A percentile compares a stretch with the other conserved stretches of the same genome.
Conservation (phyloP, 1,139 yeast genomes). For the Yamadazyma trypodendri region DNA sequence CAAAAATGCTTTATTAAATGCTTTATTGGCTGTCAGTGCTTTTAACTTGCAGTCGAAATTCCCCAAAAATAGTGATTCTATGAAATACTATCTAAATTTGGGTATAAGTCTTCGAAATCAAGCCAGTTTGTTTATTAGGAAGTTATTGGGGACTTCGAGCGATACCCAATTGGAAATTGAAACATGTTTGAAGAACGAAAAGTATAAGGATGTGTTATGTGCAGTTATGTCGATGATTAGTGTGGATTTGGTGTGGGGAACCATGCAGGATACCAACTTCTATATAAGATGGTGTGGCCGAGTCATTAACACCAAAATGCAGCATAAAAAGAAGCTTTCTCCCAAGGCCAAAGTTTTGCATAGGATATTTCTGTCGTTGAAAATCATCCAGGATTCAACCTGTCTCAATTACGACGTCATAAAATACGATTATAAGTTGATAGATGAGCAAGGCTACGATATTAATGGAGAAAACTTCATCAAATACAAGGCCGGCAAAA, state of each 20-base stretch:
- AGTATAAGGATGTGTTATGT: constrained; percentile 80
- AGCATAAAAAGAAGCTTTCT: constrained; percentile 62
- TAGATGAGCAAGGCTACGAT: constrained; percentile 35
- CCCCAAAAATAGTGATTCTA: constrained; percentile 56
- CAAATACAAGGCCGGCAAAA: constrained; percentile 22
- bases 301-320: constrained; percentile 69
- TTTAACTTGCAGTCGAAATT: constrained; percentile 77
- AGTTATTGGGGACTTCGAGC: constrained; percentile 36
- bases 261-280: constrained; percentile 81
- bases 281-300: constrained; percentile 77
- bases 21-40: constrained; percentile 78
- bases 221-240: constrained; percentile 86
- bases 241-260: constrained; percentile 88
- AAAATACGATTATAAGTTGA: constrained; percentile 33
- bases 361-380: constrained; percentile 72
- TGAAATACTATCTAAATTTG: constrained; percentile 66
- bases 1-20: constrained; percentile 74
- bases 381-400: constrained; percentile 72
- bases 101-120: constrained; percentile 75
- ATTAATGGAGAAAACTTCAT: constrained; percentile 44
- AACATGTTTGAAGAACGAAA: constrained; percentile 60
- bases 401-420: constrained; percentile 44
- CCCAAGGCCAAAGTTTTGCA: constrained; percentile 77
- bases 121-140: constrained; percentile 66
- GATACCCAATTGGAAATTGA: constrained; percentile 39